A percentile compares a stretch with the other conserved stretches of the same genome.
Evolutionary conservation across 257 asterid species (phyloP).

Genomic region (Solanum pimpinellifolium): DNA sequence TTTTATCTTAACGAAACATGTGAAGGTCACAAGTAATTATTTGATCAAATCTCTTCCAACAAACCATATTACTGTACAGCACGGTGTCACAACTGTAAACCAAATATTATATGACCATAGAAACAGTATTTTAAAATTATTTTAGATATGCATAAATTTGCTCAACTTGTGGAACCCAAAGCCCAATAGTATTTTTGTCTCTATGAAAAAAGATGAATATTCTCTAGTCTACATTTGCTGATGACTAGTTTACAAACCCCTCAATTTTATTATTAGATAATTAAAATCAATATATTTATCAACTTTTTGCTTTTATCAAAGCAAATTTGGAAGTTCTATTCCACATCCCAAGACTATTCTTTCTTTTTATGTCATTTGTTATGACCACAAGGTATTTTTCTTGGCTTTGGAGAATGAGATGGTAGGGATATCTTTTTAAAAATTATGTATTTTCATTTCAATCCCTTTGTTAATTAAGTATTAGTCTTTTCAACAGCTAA

Average conservation of each 20-base stretch:
- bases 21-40: background rate
- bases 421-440: background rate
- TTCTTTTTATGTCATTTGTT: background rate
- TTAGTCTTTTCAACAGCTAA: background rate
- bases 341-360: conserved; percentile 10
- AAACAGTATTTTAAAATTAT: background rate
- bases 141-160: conserved; percentile 25
- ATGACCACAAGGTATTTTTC: conserved; percentile 1
- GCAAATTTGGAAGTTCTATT: conserved; percentile 15
- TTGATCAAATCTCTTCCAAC: background rate
- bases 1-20: background rate
- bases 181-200: conserved; percentile 65
- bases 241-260: conserved; percentile 6
- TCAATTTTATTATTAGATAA: background rate
- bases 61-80: background rate
- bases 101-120: background rate
- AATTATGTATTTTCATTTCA: background rate
- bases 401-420: conserved; percentile 4
- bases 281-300: background rate
- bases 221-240: conserved; percentile 54
- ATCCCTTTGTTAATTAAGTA: background rate
- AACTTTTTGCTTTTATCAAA: background rate
- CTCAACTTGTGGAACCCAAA: conserved; percentile 36
- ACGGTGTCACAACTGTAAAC: background rate
- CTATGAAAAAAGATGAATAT: conserved; percentile 80